Base-by-base conservation (phyloP, 169 alveolate genomes). In the Plasmodium gallinaceum region DNA sequence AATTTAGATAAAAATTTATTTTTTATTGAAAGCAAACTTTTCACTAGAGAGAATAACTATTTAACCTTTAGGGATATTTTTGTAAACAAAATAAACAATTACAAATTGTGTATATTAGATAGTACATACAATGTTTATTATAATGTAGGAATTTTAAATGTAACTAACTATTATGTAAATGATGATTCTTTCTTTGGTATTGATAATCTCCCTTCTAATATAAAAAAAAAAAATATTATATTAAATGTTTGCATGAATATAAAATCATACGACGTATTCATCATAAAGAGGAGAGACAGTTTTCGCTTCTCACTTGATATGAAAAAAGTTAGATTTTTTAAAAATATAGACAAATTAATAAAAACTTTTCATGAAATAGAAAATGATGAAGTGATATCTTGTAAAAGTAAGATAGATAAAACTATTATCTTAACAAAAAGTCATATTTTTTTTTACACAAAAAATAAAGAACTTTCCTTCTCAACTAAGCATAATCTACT, bases 101-200 rank as follows among this genome's bases (percentile, higher is more conserved):
- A 86, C 45, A 69, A 70, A 48, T 8, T 86, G 42, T 86, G 92
- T 43, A 32, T 86, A 60, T 20, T 45, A 18, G 92, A 86, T 32
- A 86, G 37, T 37, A 32, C 57, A 60, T 20, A 61, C 32, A 52
- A 72, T 64, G 61, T 54, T 7, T 45, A 48, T 73, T 20, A 45
- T 22, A 60, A 58, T 32, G 88, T 86, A 12, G 92, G 92, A 5
- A 60, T 86, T 52, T 71, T 86, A 72, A 86, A 66, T 52, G 62
- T 86, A 20, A 86, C 85, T 20, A 64, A 86, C 70, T 86, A 86
- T 86, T 86, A 71, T 66, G 78, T 86, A 58, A 69, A 45, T 70
- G 26, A 32, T 8, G 92, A 86, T 24, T 70, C 88, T 39, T 86
- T 39, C 64, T 83, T 83, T 83, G 64, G 14, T 3, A 3, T 54